A percentile compares a stretch with the other conserved stretches of the same genome.
Evolutionary conservation across 805 yeast species (phyloP).

Genomic region (Zygosaccharomyces pseudorouxii): DNA sequence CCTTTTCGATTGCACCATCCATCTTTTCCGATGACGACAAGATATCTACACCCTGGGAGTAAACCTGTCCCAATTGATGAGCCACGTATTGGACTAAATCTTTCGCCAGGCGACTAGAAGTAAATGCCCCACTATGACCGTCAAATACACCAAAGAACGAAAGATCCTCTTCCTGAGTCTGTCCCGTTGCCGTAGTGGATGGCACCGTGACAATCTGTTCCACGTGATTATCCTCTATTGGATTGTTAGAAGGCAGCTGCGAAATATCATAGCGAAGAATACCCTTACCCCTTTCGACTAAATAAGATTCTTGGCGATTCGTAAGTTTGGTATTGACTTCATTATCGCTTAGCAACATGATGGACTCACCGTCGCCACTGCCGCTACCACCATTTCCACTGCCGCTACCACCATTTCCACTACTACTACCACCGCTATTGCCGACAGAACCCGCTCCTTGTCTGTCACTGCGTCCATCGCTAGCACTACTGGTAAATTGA

Average conservation of each 20-base stretch:
- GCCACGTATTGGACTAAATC: conserved; percentile 74
- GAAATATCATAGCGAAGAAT: conserved; percentile 83
- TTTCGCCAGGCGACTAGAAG: conserved; percentile 80
- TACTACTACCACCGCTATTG: neutral
- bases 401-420: neutral
- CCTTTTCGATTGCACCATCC: conserved; percentile 75
- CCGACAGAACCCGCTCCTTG: neutral
- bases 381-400: neutral
- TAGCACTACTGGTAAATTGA: conserved; percentile 17
- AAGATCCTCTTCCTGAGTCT: conserved; percentile 56
- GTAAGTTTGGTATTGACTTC: conserved; percentile 69
- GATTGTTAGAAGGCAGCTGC: conserved; percentile 86
- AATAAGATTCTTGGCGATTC: conserved; percentile 71
- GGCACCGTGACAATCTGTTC: conserved; percentile 77
- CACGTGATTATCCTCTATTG: conserved; percentile 90
- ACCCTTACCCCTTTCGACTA: conserved; percentile 80
- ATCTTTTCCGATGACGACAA: conserved; percentile 60
- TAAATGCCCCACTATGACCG: conserved; percentile 96
- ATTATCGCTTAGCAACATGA: conserved; percentile 55
- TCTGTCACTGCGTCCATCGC: neutral
- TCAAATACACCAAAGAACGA: conserved; percentile 94
- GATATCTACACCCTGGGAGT: conserved; percentile 25
- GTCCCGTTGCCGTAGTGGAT: conserved; percentile 34
- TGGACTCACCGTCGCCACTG: conserved; percentile 17
- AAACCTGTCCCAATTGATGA: conserved; percentile 63